A percentile compares a stretch with the other conserved stretches of the same genome.
Evolutionary conservation across 768 basidiomycete species (phyloP).

Genomic region (Suillus plorans): DNA sequence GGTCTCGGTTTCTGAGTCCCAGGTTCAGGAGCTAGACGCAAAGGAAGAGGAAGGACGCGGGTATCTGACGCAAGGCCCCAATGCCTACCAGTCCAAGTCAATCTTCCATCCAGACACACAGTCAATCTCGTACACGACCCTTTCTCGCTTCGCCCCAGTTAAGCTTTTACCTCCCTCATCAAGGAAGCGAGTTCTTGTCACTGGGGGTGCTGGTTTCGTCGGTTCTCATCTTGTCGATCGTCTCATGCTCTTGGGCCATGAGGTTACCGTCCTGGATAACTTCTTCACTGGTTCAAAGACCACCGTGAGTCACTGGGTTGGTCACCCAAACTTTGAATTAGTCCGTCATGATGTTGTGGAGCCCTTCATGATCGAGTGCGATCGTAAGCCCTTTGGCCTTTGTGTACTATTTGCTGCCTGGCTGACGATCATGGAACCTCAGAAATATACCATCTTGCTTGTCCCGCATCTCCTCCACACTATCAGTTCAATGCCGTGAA

Average conservation of each 20-base stretch:
- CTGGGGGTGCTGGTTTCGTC: constrained; percentile 98
- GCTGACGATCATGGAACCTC: constrained; percentile 3
- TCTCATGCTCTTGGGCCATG: constrained; percentile 96
- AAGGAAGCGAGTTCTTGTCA: constrained; percentile 91
- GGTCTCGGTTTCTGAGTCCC: constrained; percentile 38
- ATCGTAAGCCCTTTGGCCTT: constrained; percentile 61
- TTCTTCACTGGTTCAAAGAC: constrained; percentile 99
- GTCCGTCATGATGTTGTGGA: constrained; percentile 97
- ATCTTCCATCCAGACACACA: constrained; percentile 79
- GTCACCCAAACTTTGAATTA: constrained; percentile 98
- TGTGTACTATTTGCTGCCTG: neutral
- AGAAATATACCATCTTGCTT: constrained; percentile 99
- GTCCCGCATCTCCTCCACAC: constrained; percentile 95
- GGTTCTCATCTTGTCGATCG: constrained; percentile 98
- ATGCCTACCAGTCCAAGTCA: constrained; percentile 76
- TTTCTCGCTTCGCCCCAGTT: constrained; percentile 91
- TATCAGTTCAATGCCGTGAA: constrained; percentile 99
- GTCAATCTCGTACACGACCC: constrained; percentile 89
- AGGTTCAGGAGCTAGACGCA: constrained; percentile 37
- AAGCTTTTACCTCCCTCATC: constrained; percentile 73
- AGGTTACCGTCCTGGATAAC: constrained; percentile 96
- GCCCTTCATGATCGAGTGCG: constrained; percentile 98
- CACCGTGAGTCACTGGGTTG: constrained; percentile 94
- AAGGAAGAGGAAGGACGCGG: constrained; percentile 48
- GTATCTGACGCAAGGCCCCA: constrained; percentile 47